phyloP scores from a whole-genome alignment of 1,284 basidiomycete species.

The Chondrostereum purpureum region DNA sequence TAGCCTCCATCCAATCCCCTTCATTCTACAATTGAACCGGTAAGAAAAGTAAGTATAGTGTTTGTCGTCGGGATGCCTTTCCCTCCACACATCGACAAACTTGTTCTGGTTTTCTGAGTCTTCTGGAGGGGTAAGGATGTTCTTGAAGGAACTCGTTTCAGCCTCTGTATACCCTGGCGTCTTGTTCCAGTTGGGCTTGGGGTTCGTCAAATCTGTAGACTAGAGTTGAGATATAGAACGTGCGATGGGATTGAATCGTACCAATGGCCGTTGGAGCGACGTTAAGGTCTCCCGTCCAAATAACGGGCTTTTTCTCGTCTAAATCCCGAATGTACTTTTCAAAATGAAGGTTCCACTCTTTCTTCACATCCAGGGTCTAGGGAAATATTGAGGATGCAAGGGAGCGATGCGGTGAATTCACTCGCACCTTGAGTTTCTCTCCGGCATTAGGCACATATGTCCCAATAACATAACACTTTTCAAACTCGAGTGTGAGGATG shows the following conservation, averaged over 20 bases:
- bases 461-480: constrained; percentile 63
- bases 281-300: constrained; percentile 89
- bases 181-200: constrained; percentile 74
- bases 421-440: constrained; percentile 64
- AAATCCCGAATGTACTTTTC: constrained; percentile 64
- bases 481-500: constrained; percentile 79
- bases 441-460: constrained; percentile 92
- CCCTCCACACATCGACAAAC: constrained; percentile 80
- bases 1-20: constrained; percentile 83
- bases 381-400: constrained; percentile 1
- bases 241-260: constrained; percentile 19
- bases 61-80: constrained; percentile 57
- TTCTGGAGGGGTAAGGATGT: constrained; percentile 48
- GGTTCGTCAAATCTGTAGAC: constrained; percentile 53
- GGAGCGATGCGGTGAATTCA: neutral
- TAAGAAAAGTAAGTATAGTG: constrained; percentile 87
- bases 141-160: constrained; percentile 66
- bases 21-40: constrained; percentile 73
- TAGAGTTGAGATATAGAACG: neutral
- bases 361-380: constrained; percentile 69
- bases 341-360: constrained; percentile 73
- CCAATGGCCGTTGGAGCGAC: constrained; percentile 75
- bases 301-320: constrained; percentile 74
- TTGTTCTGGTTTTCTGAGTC: constrained; percentile 25
- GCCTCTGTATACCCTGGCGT: constrained; percentile 74